A percentile compares a stretch with the other conserved stretches of the same genome.
Evolutionary conservation across 345 rosid genomes (phyloP).

Genomic region (Arabidopsis suecica): DNA sequence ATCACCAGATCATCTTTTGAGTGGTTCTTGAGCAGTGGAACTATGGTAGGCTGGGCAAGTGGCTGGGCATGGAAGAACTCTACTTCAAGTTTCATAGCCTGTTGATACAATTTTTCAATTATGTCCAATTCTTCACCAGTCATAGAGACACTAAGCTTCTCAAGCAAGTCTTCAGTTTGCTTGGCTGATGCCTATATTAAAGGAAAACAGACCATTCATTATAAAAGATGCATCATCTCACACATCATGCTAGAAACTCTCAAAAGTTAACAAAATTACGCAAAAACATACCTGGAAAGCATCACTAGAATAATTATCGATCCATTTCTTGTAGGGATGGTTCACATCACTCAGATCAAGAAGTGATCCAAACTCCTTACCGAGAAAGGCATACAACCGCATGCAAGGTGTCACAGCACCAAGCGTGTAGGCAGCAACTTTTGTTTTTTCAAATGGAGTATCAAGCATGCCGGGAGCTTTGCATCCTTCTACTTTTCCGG

Average conservation of each 20-base stretch:
- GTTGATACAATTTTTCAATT: constrained; percentile 90
- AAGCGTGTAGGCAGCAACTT: constrained; percentile 94
- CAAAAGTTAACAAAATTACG: constrained; percentile 8
- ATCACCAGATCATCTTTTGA: constrained; percentile 60
- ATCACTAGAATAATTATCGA: constrained; percentile 74
- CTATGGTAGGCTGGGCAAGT: constrained; percentile 70
- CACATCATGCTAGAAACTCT: constrained; percentile 30
- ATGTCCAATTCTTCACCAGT: constrained; percentile 94
- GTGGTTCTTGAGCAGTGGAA: constrained; percentile 68
- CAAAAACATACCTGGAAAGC: constrained; percentile 67
- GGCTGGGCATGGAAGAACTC: constrained; percentile 89
- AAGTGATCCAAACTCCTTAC: constrained; percentile 71
- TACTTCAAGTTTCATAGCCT: constrained; percentile 97
- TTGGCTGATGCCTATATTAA: constrained; percentile 75
- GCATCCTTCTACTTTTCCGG: constrained; percentile 91
- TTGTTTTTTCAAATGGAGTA: constrained; percentile 96
- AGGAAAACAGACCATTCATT: constrained; percentile 46
- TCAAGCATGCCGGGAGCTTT: constrained; percentile 93
- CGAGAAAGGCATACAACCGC: constrained; percentile 86
- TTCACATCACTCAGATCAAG: constrained; percentile 51
- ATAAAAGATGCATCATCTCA: constrained; percentile 11
- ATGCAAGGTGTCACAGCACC: constrained; percentile 98
- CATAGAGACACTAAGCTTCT: constrained; percentile 88
- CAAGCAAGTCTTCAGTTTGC: constrained; percentile 95
- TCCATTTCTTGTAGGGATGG: constrained; percentile 92